Evolutionary conservation across 2,329 filamentous ascomycete genomes (phyloP).

Genomic region (Penicillium sp.): DNA sequence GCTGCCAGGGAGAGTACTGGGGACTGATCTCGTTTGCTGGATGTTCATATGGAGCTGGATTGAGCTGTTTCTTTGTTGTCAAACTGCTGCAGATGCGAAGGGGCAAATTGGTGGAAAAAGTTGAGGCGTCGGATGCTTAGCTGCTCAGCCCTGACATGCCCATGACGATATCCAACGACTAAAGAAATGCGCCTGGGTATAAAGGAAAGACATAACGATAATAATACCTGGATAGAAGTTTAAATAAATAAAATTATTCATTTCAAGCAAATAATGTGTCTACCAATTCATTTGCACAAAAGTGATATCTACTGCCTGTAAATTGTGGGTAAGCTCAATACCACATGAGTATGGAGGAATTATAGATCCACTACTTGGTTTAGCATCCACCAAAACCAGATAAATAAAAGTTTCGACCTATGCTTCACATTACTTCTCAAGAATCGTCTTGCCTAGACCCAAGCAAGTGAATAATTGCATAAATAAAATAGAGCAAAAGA

Average conservation of each 20-base stretch:
- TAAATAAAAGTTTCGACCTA: too few relatives aligned
- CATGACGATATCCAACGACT: slow-evolving; percentile 3
- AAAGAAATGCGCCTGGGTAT: not conserved
- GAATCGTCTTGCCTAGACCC: not conserved
- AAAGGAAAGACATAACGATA: not conserved
- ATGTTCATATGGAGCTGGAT: slow-evolving; percentile 16
- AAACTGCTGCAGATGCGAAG: slow-evolving; percentile 8
- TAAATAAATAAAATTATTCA: too few relatives aligned
- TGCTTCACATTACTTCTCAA: too few relatives aligned
- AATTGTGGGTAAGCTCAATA: too few relatives aligned
- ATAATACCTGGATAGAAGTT: too few relatives aligned
- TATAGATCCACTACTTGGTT: too few relatives aligned
- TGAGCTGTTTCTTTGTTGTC: slow-evolving; percentile 15
- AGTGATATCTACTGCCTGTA: too few relatives aligned
- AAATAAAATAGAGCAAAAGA: not conserved
- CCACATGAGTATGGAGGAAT: too few relatives aligned
- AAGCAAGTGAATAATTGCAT: not conserved
- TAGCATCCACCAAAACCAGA: too few relatives aligned
- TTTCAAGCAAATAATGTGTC: too few relatives aligned
- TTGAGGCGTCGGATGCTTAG: not conserved
- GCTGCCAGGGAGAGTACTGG: slow-evolving; percentile 30
- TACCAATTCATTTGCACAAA: too few relatives aligned
- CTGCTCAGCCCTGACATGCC: slow-evolving; percentile 6
- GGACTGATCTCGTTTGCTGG: slow-evolving; percentile 24
- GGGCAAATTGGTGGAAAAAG: slow-evolving; percentile 1